These are phyloP conservation scores for Aspergillus novoparasiticus DNA, from an alignment of 2,329 filamentous ascomycete genomes.

Conservation along the genomic window DNA sequence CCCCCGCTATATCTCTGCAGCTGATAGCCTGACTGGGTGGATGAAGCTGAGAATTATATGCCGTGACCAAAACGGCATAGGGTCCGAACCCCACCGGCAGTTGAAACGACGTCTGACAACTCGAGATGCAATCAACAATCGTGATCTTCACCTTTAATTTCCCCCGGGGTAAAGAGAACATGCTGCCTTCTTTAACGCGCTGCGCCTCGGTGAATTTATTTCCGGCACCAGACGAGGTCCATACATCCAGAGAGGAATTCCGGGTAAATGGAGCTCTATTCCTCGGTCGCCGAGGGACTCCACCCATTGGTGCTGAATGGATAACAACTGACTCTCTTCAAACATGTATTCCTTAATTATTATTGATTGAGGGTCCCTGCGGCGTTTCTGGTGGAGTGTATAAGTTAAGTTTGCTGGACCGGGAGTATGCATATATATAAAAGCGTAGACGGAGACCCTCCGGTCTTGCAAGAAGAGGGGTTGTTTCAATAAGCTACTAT, in stretches of 20 bases:
- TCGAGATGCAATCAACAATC: neutral
- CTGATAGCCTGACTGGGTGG: neutral
- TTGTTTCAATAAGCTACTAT: neutral
- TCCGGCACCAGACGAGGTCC: neutral
- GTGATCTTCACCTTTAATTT: constrained; percentile 1
- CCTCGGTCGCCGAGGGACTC: neutral
- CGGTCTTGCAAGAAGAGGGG: neutral
- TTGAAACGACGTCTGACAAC: neutral
- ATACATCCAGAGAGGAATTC: neutral
- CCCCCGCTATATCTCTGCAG: neutral
- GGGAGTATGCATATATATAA: neutral
- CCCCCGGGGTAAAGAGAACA: neutral
- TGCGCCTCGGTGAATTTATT: neutral
- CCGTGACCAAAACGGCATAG: constrained; percentile 14
- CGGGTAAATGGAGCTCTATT: neutral
- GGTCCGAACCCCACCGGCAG: constrained; percentile 1
- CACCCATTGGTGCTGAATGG: neutral
- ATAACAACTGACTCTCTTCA: neutral
- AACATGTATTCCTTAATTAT: constrained; percentile 1
- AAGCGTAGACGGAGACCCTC: neutral
- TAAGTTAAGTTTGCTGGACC: neutral
- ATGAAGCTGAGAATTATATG: neutral
- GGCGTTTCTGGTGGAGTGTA: neutral
- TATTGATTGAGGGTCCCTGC: neutral
- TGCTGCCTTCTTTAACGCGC: neutral